Evolutionary conservation across 2,329 filamentous ascomycete genomes (phyloP).

Genomic region (Claviceps africana): DNA sequence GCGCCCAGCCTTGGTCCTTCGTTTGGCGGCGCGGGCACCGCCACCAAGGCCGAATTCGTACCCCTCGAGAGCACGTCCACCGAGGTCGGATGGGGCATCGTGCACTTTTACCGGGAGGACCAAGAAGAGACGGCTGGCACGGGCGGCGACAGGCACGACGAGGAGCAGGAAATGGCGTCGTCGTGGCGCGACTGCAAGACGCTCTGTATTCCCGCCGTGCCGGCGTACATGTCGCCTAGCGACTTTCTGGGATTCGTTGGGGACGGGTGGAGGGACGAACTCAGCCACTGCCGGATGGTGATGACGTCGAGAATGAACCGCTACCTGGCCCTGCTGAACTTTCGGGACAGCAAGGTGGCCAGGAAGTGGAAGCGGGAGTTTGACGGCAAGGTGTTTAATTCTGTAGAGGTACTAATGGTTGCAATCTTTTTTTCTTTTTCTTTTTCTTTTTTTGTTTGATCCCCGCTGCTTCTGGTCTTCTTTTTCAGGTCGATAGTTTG

Average conservation of each 20-base stretch:
- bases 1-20: slow-evolving; percentile 40
- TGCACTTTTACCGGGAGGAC: slow-evolving; percentile 82
- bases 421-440: too few species aligned
- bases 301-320: slow-evolving; percentile 78
- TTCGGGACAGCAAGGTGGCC: slow-evolving; percentile 60
- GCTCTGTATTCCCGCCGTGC: slow-evolving; percentile 85
- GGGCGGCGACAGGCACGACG: slow-evolving; percentile 9
- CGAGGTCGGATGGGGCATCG: slow-evolving; percentile 79
- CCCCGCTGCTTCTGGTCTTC: not conserved
- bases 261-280: slow-evolving; percentile 68
- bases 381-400: slow-evolving; percentile 88
- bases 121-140: slow-evolving; percentile 51
- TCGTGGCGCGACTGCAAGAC: slow-evolving; percentile 61
- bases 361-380: slow-evolving; percentile 71
- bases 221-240: slow-evolving; percentile 80
- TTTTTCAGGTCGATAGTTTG: not conserved
- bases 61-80: slow-evolving; percentile 58
- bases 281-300: slow-evolving; percentile 90
- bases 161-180: slow-evolving; percentile 12
- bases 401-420: slow-evolving; percentile 70
- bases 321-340: slow-evolving; percentile 94
- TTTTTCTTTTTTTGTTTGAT: not conserved
- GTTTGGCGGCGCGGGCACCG: slow-evolving; percentile 47
- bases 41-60: slow-evolving; percentile 70
- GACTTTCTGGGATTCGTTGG: slow-evolving; percentile 89